phyloP scores from a whole-genome alignment of 1,139 yeast species.

The Wickerhamomyces sp. region DNA sequence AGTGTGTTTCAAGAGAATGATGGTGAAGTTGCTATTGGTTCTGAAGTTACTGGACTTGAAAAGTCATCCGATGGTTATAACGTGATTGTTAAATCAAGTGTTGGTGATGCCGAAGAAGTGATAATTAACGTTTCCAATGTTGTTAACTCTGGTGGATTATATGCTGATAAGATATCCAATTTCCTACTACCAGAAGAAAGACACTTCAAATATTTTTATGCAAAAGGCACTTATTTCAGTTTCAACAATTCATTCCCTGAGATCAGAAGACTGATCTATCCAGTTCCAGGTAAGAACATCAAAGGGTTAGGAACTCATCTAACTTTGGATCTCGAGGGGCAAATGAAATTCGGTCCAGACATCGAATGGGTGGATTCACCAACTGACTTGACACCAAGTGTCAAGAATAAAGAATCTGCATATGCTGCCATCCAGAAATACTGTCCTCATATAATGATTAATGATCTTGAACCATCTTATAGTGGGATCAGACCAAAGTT shows the following conservation, averaged over 20 bases:
- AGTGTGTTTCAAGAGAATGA: slow-evolving; percentile 46
- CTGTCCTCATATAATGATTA: slow-evolving; percentile 50
- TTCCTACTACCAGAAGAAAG: slow-evolving; percentile 60
- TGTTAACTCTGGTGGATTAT: slow-evolving; percentile 74
- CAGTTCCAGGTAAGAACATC: slow-evolving; percentile 69
- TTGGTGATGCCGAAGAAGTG: slow-evolving; percentile 35
- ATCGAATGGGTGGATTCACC: slow-evolving; percentile 68
- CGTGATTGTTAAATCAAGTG: slow-evolving; percentile 31
- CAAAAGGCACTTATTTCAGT: slow-evolving; percentile 75
- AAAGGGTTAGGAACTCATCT: slow-evolving; percentile 84
- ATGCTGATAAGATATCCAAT: slow-evolving; percentile 67
- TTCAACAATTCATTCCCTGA: slow-evolving; percentile 29
- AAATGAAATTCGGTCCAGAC: slow-evolving; percentile 83
- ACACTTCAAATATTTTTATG: slow-evolving; percentile 58
- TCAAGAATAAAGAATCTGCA: slow-evolving; percentile 48
- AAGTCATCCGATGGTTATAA: slow-evolving; percentile 27
- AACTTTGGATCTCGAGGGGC: slow-evolving; percentile 79
- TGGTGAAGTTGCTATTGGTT: slow-evolving; percentile 59
- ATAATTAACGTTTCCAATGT: slow-evolving; percentile 51
- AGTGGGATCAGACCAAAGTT: slow-evolving; percentile 83
- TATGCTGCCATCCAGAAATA: slow-evolving; percentile 55
- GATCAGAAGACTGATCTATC: slow-evolving; percentile 53
- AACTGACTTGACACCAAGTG: slow-evolving; percentile 44
- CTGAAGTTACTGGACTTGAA: slow-evolving; percentile 46
- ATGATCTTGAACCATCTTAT: slow-evolving; percentile 60